Base-by-base conservation (phyloP, 331 rosid genomes). In the Rhamnella rubrinervis region DNA sequence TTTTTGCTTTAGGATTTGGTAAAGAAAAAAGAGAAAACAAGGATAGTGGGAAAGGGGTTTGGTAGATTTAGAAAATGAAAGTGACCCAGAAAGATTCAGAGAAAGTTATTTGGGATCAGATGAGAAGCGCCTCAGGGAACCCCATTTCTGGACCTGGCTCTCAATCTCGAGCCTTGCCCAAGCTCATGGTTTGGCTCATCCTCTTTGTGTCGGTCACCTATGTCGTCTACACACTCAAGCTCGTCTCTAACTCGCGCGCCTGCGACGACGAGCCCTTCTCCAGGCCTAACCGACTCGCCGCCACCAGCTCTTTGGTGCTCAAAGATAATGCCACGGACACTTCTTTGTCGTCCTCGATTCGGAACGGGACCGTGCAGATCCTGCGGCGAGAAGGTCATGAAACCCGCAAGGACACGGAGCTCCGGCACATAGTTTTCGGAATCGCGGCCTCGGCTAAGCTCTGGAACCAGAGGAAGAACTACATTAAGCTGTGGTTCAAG, bases 371-470 rank as follows among this genome's bases (percentile, higher is more conserved):
- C 21, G 44, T 55, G 28, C 25, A 64, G 17, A 26, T 57, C 28
- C 28, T 46, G 6, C 84, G 50, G 11, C 83, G 66, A 44, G 72
- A 58, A 16, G 67, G 85, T 55, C 60, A 53, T 6, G 80, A 74
- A 46, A 51, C 46, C 23, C 23, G 13, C 7, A 61, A 44, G 25
- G 77, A 39, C 19, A 91, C 99, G 19, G 84, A 84, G 49, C 80
- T 89, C 58, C 78, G 76, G 6, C 91, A 91, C 78, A 55, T 95
- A 0, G 92, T 89, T 3, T 95, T 95, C 77, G 99, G 99, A 50
- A 91, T 95, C 65, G 97, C 99, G 0, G 97, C 97, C 7, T 91
- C 99, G 13, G 74, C 96, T 1, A 95, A 88, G 76, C 87, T 95
- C 0, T 95, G 99, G 99, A 69, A 75, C 14, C 78, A 82, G 49